Conservation (phyloP, 768 basidiomycete genomes). For the Phanerochaete carnosa region DNA sequence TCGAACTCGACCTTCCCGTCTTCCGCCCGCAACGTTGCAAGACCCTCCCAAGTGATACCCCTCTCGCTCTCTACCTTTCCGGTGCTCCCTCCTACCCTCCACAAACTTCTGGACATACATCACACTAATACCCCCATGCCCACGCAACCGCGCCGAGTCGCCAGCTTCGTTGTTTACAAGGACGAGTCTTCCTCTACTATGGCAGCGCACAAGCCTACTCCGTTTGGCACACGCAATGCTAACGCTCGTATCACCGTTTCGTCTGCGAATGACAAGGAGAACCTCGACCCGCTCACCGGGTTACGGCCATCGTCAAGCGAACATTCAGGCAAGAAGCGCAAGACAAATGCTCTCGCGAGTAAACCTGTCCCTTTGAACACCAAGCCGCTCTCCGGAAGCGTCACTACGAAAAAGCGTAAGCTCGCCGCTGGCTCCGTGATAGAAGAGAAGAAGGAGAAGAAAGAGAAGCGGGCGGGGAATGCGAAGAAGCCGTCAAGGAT, state of each 20-base stretch:
- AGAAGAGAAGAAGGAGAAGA: conserved; percentile 15
- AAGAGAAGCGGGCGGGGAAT: conserved; percentile 13
- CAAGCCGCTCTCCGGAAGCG: conserved; percentile 13
- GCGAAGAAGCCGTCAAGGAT: conserved; percentile 19
- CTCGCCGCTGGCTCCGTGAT: too few relatives aligned
- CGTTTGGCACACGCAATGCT: conserved; percentile 28
- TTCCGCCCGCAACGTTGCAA: not conserved
- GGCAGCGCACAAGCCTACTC: conserved; percentile 21
- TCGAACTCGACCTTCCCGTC: not conserved
- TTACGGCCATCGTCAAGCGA: conserved; percentile 46
- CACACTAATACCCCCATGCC: not conserved
- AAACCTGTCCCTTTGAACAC: conserved; percentile 18
- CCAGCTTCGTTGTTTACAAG: conserved; percentile 22
- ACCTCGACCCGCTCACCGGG: conserved; percentile 73
- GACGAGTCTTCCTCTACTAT: conserved; percentile 17
- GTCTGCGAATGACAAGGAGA: conserved; percentile 62
- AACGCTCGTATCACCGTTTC: conserved; percentile 22
- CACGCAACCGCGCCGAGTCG: conserved; percentile 11
- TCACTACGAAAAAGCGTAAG: conserved; percentile 1
- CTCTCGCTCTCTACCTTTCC: not conserved
- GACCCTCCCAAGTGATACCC: not conserved
- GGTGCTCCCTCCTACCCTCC: not conserved
- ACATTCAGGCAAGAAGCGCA: conserved; percentile 59
- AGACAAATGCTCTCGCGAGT: conserved; percentile 32
- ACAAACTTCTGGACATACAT: not conserved